A percentile compares a stretch with the other conserved stretches of the same genome.
These are phyloP conservation scores for Aristolochia fimbriata DNA, from an alignment of 164 flowering plant genomes.

Conservation along the genomic window DNA sequence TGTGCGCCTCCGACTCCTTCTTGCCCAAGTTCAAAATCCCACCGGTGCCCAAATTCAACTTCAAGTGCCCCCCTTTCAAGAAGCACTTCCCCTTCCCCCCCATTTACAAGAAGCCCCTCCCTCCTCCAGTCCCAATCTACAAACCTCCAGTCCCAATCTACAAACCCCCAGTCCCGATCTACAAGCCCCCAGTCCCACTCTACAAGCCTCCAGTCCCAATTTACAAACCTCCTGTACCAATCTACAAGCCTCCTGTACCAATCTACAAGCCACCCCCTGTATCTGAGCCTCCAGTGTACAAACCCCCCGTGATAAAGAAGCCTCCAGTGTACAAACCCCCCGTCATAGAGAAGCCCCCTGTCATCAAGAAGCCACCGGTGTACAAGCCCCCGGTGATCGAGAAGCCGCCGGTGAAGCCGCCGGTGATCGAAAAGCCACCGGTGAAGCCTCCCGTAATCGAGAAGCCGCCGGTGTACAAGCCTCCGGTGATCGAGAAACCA, in stretches of 20 bases:
- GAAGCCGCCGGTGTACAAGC: neutral
- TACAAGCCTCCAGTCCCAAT: neutral
- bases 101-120: neutral
- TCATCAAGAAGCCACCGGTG: neutral
- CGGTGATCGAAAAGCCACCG: too few relatives aligned
- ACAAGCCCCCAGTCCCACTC: slow-evolving; percentile 2
- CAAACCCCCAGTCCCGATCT: neutral
- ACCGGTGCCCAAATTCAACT: slow-evolving; percentile 14
- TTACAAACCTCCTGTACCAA: too few relatives aligned
- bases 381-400: neutral
- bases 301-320: too few relatives aligned
- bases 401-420: too few relatives aligned
- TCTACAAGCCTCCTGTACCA: too few relatives aligned
- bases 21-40: slow-evolving; percentile 43
- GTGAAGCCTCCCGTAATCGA: too few relatives aligned
- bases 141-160: neutral
- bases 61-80: slow-evolving; percentile 5
- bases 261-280: too few relatives aligned
- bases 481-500: neutral
- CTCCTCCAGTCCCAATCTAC: neutral
- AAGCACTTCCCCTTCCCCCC: slow-evolving; percentile 1
- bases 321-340: too few relatives aligned
- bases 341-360: neutral
- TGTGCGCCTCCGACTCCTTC: slow-evolving; percentile 46
- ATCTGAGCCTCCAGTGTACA: neutral